Conservation (phyloP, 768 basidiomycete genomes). For the Trametes elegans region DNA sequence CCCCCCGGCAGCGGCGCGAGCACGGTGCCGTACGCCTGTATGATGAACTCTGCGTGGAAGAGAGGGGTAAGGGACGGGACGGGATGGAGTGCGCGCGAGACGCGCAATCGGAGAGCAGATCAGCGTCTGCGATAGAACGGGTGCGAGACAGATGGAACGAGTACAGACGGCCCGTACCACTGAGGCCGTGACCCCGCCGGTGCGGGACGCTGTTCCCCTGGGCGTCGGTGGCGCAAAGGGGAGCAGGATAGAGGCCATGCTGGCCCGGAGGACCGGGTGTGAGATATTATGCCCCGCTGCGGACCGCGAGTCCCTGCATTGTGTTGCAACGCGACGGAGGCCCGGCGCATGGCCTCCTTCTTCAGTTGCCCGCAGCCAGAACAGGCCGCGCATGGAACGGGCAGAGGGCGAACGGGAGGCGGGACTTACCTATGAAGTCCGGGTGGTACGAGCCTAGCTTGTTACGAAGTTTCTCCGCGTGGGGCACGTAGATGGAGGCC, state of each 20-base stretch:
- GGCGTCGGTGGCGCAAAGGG: not conserved
- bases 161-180: not conserved
- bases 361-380: not conserved
- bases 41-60: constrained; percentile 66
- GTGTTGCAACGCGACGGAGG: not conserved
- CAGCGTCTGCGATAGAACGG: constrained; percentile 3
- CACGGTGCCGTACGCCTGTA: constrained; percentile 80
- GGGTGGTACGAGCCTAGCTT: constrained; percentile 89
- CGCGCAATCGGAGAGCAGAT: constrained; percentile 3
- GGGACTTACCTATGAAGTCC: constrained; percentile 84
- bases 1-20: constrained; percentile 71
- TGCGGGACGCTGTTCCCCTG: constrained; percentile 2
- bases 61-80: not conserved
- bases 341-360: not conserved
- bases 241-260: not conserved
- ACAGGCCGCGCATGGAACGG: constrained; percentile 4
- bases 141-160: not conserved
- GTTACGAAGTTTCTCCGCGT: constrained; percentile 83
- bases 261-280: constrained; percentile 10
- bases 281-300: constrained; percentile 6
- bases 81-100: not conserved
- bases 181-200: too few relatives aligned
- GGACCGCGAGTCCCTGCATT: too few relatives aligned
- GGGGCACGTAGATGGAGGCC: constrained; percentile 86
- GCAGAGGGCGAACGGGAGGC: constrained; percentile 2